Conservation (phyloP, 1,284 basidiomycete genomes). For the Trametes polyzona region DNA sequence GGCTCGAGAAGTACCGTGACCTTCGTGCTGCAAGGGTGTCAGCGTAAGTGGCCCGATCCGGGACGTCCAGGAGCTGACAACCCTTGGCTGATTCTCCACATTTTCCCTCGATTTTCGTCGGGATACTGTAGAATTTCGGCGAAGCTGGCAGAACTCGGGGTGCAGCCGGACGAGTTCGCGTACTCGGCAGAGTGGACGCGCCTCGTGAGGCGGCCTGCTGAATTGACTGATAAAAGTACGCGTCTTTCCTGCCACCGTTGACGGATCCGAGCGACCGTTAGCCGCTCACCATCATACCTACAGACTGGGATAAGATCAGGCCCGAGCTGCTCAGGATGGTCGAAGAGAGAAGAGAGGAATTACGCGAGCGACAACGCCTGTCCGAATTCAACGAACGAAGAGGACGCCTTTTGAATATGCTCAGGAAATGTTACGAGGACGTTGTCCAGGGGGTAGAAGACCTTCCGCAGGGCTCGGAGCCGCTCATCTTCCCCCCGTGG, state of each 20-base stretch:
- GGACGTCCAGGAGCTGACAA: no score
- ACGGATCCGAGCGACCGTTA: background rate
- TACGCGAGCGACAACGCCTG: background rate
- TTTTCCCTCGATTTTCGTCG: no score
- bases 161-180: background rate
- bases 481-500: no score
- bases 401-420: no score
- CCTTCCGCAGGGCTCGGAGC: no score
- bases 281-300: background rate
- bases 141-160: background rate
- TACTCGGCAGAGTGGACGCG: background rate
- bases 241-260: background rate
- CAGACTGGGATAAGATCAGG: background rate
- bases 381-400: no score
- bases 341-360: background rate
- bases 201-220: background rate
- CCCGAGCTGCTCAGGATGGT: background rate
- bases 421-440: no score
- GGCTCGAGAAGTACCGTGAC: background rate
- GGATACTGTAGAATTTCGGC: background rate
- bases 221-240: background rate
- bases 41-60: background rate
- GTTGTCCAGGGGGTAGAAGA: no score
- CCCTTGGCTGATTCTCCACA: no score
- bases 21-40: background rate